Evolutionary conservation across 306 rosid species (phyloP).

Genomic region (Dryas drummondii): DNA sequence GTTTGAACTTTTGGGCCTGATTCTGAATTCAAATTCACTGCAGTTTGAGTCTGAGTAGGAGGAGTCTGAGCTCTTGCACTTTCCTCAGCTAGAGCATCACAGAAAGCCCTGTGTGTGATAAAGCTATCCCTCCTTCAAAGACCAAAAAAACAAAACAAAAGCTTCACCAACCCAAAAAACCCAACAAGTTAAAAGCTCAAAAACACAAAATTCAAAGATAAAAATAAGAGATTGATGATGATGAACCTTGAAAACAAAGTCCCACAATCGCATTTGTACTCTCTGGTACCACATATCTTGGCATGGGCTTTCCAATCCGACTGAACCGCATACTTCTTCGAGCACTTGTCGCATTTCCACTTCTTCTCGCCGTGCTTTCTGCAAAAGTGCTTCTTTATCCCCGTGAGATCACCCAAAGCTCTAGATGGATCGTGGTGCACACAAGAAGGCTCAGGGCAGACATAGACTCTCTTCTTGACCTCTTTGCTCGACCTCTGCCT

Average conservation of each 20-base stretch:
- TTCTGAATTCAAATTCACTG: conserved; percentile 38
- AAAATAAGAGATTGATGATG: no score
- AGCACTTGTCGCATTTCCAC: conserved; percentile 95
- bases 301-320: conserved; percentile 99
- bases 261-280: conserved; percentile 95
- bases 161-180: conserved; percentile 26
- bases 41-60: conserved; percentile 15
- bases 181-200: background rate
- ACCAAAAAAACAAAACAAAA: conserved; percentile 12
- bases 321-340: conserved; percentile 92
- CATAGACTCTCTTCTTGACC: conserved; percentile 81
- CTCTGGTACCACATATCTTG: conserved; percentile 82
- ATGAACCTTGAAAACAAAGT: conserved; percentile 67
- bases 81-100: conserved; percentile 88
- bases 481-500: conserved; percentile 78
- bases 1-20: conserved; percentile 33
- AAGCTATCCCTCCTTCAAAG: conserved; percentile 85
- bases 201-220: background rate
- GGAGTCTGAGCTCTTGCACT: conserved; percentile 53
- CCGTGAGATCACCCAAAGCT: conserved; percentile 89
- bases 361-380: conserved; percentile 95
- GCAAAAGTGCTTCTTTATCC: conserved; percentile 91
- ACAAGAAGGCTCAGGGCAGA: conserved; percentile 78
- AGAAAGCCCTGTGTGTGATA: conserved; percentile 90
- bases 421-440: conserved; percentile 92